A percentile compares a stretch with the other conserved stretches of the same genome.
Conservation (phyloP, 2,329 filamentous ascomycete species). For the Aspergillus quadrilineatus region DNA sequence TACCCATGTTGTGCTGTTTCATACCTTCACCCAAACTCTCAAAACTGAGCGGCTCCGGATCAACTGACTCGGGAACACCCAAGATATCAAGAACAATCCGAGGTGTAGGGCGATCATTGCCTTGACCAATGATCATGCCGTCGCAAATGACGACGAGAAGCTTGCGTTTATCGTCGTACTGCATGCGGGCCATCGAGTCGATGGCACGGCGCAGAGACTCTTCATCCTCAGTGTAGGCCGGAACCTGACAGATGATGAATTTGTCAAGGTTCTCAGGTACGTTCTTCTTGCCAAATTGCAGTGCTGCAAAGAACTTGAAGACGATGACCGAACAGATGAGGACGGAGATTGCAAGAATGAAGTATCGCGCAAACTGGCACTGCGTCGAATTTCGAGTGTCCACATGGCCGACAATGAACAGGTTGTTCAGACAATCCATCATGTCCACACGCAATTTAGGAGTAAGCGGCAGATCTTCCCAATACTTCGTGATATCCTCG, state of each 20-base stretch:
- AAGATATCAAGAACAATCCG: conserved; percentile 96
- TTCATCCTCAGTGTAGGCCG: conserved; percentile 97
- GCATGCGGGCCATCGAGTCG: conserved; percentile 91
- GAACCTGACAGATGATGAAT: conserved; percentile 96
- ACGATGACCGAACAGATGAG: conserved; percentile 77
- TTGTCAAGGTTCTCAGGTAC: conserved; percentile 96
- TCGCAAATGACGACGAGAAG: conserved; percentile 95
- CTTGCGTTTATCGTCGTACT: conserved; percentile 98
- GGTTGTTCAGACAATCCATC: conserved; percentile 82
- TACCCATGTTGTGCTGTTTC: conserved; percentile 99
- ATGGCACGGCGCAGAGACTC: conserved; percentile 95
- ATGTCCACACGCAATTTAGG: conserved; percentile 62
- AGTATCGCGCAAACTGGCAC: conserved; percentile 86
- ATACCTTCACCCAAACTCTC: conserved; percentile 92
- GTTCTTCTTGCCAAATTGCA: conserved; percentile 90
- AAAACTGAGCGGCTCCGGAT: conserved; percentile 94
- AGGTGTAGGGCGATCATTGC: conserved; percentile 92
- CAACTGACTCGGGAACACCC: conserved; percentile 87
- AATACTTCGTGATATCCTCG: conserved; percentile 77
- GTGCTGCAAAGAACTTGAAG: conserved; percentile 95
- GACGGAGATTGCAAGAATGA: conserved; percentile 80
- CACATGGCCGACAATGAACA: conserved; percentile 90
- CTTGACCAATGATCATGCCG: conserved; percentile 99
- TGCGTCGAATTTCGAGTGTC: conserved; percentile 84
- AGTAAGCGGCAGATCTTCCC: conserved; percentile 67